Evolutionary conservation across 306 rosid genomes (phyloP), one percentile per base, ranked within the genome.

Genomic region (Vigna nakashimae): DNA sequence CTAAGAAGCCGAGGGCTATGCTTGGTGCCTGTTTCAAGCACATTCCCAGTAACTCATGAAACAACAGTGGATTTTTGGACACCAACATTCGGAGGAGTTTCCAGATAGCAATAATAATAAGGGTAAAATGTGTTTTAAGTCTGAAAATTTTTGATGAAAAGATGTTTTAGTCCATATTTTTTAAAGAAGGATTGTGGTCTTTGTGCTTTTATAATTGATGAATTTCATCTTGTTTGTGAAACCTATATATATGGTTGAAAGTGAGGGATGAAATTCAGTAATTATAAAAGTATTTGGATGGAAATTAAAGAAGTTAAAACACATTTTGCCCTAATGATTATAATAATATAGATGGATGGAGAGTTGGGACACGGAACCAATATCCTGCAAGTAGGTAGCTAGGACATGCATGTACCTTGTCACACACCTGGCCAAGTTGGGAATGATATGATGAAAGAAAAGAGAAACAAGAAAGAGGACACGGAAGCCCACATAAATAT

Each of bases 61-160:
- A 88, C 87, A 48, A 76, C 98, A 1, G 94, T 96, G 43, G 98
- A 96, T 87, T 92, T 96, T 83, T 96, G 99, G 99, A 96, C 96
- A 8, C 97, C 98, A 64, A 88, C 97, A 73, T 96, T 88, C 43
- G 97, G 94, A 82, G 98, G 93, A 71, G 81, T 91, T 40, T 90
- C 86, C 76, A 87, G 99, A 90, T 95, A 85, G 79, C 77, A 24
- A 22, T 22, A 18, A 22, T 20, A 66, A 30, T 30, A 62, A 32
- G 45, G 68, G 24, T 62, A 62, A 34, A 32, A 30, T 62, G 46
- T 16, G 42, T 32, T 34, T 62, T 62, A 62, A 1, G 6, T 15
- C 24, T 16, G 34, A 12, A 62, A 12, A 16, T 0, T 30, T 53
- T 60, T 15, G 8, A 16, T 28, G 18, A 59, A 32, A 15, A 62